Evolutionary conservation across 108 stramenopile genomes (phyloP), one percentile per base, ranked within the genome.

Genomic region (Conticribra weissflogii): DNA sequence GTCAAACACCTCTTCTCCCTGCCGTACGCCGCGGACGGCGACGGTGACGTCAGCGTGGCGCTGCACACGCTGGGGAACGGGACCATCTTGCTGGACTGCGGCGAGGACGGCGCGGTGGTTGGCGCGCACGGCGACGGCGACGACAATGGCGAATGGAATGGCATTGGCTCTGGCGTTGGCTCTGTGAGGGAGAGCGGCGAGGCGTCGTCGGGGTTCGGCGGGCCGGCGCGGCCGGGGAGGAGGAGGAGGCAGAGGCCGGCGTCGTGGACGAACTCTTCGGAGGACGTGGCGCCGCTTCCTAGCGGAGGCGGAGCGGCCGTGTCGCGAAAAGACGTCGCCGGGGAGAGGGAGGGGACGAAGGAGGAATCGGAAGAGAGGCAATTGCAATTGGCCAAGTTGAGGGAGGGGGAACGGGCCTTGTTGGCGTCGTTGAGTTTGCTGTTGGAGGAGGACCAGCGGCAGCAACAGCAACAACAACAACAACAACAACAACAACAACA

Each of bases 1-100:
- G 86, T 94, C 52, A 88, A 89, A 48, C 69, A 79, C 25, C 32
- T 94, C 15, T 91, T 94, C 80, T 85, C 89, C 3, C 63, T 94
- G 50, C 88, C 90, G 17, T 86, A 83, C 57, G 53, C 74, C 22
- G 31, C 74, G 33, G 12, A 12, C 36, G 12, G 12, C 36, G 82
- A 84, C 36, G 30, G 61, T 34, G 67, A 79, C 27, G 62, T 87
- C 7, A 83, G 81, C 54, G 76, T 94, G 21, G 93, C 90, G 5
- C 51, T 91, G 34, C 93, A 94, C 57, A 91, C 89, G 34, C 59
- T 91, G 15, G 84, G 88, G 31, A 78, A 78, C 57, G 93, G 90
- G 14, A 88, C 88, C 2, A 71, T 94, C 2, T 51, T 94, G 51
- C 36, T 94, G 31, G 93, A 94, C 71, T 70, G 68, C 0, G 79